Evolutionary conservation across 345 rosid species (phyloP), one percentile per base, ranked within the genome.

Genomic region (Kandelia obovata): DNA sequence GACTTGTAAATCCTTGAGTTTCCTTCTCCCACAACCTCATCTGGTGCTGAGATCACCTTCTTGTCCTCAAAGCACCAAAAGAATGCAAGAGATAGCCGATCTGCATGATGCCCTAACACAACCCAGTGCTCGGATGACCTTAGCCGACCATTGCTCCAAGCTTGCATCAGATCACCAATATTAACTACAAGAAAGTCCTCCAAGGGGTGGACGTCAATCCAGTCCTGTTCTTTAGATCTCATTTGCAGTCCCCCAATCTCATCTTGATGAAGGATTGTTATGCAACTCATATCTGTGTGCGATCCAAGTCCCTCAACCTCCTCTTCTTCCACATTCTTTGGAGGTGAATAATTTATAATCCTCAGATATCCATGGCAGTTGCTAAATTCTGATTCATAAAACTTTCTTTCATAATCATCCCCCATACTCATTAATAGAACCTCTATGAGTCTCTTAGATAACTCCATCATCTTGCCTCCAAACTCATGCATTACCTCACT

Each of bases 221-320:
- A 80, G 34, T 74, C 71, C 5, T 90, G 91, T 8, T 80, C 83
- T 70, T 74, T 84, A 0, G 88, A 89, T 71, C 87, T 87, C 89
- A 91, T 79, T 69, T 91, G 97, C 7, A 91, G 86, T 6, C 97
- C 97, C 6, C 94, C 94, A 10, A 70, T 80, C 67, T 79, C 85
- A 61, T 86, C 92, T 73, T 87, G 97, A 76, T 84, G 84, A 32
- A 89, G 83, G 9, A 88, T 80, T 19, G 96, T 87, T 78, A 87
- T 80, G 73, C 97, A 91, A 71, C 97, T 89, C 97, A 89, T 89
- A 46, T 91, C 96, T 1, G 91, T 87, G 73, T 86, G 96, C 88
- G 85, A 81, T 52, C 96, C 92, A 0, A 86, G 92, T 49, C 97
- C 92, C 72, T 91, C 96, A 55, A 83, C 80, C 62, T 81, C 78